A percentile compares a stretch with the other conserved stretches of the same genome.
Conservation (phyloP, 1,139 yeast genomes). For the Candida smagusa region DNA sequence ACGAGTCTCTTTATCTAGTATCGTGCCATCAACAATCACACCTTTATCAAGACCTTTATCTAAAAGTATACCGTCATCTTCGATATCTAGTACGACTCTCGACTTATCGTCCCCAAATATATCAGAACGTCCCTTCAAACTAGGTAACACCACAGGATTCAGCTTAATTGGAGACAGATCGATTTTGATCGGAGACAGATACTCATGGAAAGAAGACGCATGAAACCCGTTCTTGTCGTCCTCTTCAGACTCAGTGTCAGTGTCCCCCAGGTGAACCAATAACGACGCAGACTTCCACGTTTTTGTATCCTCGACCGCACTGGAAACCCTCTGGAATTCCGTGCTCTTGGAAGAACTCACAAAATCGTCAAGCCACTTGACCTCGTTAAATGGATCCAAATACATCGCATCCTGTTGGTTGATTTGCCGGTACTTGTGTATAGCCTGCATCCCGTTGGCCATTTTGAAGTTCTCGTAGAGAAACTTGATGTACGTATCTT, state of each 20-base stretch:
- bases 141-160: conserved; percentile 4
- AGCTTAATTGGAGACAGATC: conserved; percentile 2
- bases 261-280: neutral
- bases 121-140: conserved; percentile 1
- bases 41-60: too few species aligned
- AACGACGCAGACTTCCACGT: conserved; percentile 8
- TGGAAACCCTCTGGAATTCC: neutral
- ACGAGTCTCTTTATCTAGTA: too few species aligned
- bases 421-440: conserved; percentile 24
- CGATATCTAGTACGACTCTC: too few species aligned
- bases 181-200: conserved; percentile 3
- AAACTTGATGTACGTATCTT: conserved; percentile 35
- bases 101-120: neutral
- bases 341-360: conserved; percentile 2
- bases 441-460: conserved; percentile 34
- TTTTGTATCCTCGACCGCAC: conserved; percentile 4
- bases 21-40: too few species aligned
- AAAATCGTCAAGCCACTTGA: conserved; percentile 14
- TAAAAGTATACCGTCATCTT: too few species aligned
- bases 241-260: conserved; percentile 4
- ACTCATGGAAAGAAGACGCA: conserved; percentile 4
- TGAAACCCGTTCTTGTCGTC: conserved; percentile 5
- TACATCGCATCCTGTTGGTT: conserved; percentile 12
- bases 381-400: conserved; percentile 16
- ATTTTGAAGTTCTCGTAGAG: conserved; percentile 36